A percentile compares a stretch with the other conserved stretches of the same genome.
Evolutionary conservation across 1,284 basidiomycete species (phyloP).

Genomic region (Ustilago tritici): DNA sequence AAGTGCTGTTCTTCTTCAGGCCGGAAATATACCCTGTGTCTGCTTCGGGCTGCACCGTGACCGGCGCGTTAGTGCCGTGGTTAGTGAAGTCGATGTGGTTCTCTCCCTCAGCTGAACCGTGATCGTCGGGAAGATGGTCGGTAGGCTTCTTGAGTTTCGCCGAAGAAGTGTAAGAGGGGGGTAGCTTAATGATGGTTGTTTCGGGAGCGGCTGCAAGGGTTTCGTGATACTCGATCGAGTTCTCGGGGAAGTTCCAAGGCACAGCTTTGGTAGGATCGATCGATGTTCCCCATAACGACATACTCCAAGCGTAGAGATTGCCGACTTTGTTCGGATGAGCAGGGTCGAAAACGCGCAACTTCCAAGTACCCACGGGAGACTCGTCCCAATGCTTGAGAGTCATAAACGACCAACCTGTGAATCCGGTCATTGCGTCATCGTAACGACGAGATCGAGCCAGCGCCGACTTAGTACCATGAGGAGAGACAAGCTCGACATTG

Average conservation of each 20-base stretch:
- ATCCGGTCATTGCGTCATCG: conserved; percentile 81
- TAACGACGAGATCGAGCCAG: conserved; percentile 80
- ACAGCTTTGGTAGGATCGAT: conserved; percentile 79
- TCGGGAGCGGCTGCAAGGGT: conserved; percentile 73
- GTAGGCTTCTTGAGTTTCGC: conserved; percentile 79
- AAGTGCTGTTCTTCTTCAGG: conserved; percentile 81
- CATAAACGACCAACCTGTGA: conserved; percentile 97
- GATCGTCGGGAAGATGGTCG: conserved; percentile 85
- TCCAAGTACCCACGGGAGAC: conserved; percentile 92
- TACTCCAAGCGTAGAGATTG: conserved; percentile 88
- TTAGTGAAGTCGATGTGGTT: conserved; percentile 69
- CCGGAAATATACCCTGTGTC: conserved; percentile 89
- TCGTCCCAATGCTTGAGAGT: conserved; percentile 99
- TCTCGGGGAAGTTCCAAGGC: conserved; percentile 66
- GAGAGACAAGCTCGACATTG: conserved; percentile 88
- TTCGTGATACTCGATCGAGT: conserved; percentile 66
- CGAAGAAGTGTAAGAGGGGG: conserved; percentile 70
- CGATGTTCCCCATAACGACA: conserved; percentile 92
- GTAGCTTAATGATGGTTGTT: conserved; percentile 56
- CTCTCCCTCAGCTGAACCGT: conserved; percentile 73
- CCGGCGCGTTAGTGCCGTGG: conserved; percentile 59
- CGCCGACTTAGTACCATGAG: conserved; percentile 86
- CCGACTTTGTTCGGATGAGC: conserved; percentile 75
- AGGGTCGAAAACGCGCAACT: conserved; percentile 83
- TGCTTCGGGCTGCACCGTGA: conserved; percentile 66